These are phyloP conservation scores for Penicillium verhagenii DNA, from an alignment of 495 filamentous ascomycete species.

Conservation along the genomic window DNA sequence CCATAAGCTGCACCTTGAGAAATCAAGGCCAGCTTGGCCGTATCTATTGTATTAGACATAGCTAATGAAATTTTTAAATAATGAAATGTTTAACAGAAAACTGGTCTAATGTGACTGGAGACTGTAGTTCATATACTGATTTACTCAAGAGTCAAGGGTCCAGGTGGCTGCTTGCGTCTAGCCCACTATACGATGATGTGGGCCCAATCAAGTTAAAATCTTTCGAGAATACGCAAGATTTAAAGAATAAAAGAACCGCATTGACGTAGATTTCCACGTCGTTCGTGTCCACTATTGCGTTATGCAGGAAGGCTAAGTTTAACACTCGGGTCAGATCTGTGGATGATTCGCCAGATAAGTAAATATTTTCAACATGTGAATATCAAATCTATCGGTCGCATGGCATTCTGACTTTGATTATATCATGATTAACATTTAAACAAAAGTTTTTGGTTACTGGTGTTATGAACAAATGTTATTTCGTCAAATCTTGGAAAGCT, in stretches of 20 bases:
- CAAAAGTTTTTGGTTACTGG: too few species aligned
- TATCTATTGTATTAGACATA: constrained; percentile 56
- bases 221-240: background rate
- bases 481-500: too few species aligned
- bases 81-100: too few species aligned
- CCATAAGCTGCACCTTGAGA: constrained; percentile 46
- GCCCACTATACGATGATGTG: background rate
- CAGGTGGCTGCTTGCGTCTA: background rate
- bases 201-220: background rate
- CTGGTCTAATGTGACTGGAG: too few species aligned
- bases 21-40: constrained; percentile 26
- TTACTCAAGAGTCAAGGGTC: background rate
- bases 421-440: too few species aligned
- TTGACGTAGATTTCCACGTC: constrained; percentile 26
- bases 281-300: constrained; percentile 27
- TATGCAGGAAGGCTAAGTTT: constrained; percentile 14
- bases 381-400: too few species aligned
- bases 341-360: background rate
- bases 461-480: too few species aligned
- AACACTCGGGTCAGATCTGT: background rate
- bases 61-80: too few species aligned
- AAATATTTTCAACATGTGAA: too few species aligned
- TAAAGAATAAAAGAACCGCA: background rate
- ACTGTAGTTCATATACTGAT: background rate
- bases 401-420: too few species aligned